Evolutionary conservation across 345 rosid genomes (phyloP), one percentile per base, ranked within the genome.

Genomic region (thale cress (Arabidopsis thaliana)): DNA sequence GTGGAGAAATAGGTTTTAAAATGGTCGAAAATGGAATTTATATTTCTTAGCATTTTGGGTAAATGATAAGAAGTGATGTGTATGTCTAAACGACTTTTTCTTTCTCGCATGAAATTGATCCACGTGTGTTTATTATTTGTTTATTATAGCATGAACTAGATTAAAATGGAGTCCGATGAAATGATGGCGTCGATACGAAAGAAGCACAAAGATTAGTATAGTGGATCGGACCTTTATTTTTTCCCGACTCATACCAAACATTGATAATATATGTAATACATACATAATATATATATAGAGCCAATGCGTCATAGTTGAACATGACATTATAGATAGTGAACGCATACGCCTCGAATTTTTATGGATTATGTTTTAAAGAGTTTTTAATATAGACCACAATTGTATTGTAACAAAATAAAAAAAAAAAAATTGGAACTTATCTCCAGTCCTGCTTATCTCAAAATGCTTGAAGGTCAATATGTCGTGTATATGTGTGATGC

Each of bases 61-160:
- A 63, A 53, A 51, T 68, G 74, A 75, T 60, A 68, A 22, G 48
- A 75, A 33, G 33, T 75, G 75, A 76, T 69, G 71, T 62, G 24
- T 2, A 44, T 76, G 71, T 56, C 14, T 53, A 50, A 55, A 42
- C 41, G 4, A 68, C 10, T 16, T 41, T 40, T 52, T 45, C 41
- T 55, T 53, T 13, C 7, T 16, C 44, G 65, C 75, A 55, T 69
- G 45, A 34, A 13, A 55, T 13, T 2, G 22, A 12, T 51, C 80
- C 75, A 76, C 80, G 80, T 69, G 62, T 53, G 0, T n/a, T 14
- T 14, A 16, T 9, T 34, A 13, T 30, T 16, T 16, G 32, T 65
- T 24, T 28, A 30, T 63, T 5, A n/a, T 50, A 45, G 50, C 14
- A 48, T 66, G 45, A 8, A n/a, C 10, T 33, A 57, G 24, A 58